Conservation (phyloP, 331 rosid genomes). For the Telfairia occidentalis region DNA sequence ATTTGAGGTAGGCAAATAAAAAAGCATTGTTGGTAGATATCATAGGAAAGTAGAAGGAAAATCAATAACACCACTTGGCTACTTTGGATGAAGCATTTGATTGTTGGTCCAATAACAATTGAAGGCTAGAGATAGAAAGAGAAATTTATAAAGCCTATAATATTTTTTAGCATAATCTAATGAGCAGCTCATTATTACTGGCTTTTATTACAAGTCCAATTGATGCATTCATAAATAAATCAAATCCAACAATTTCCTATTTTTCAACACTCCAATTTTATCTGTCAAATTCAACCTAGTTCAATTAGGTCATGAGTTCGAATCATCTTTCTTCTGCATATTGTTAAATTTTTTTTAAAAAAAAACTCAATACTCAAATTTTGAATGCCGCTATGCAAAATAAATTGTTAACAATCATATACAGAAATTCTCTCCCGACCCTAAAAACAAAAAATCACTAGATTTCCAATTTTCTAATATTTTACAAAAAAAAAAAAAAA, state of each 20-base stretch:
- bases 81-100: not conserved
- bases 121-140: not conserved
- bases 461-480: no score
- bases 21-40: not conserved
- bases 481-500: no score
- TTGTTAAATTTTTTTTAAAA: no score
- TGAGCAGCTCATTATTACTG: not conserved
- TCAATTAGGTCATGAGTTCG: no score
- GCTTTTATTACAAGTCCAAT: not conserved
- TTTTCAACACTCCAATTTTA: not conserved
- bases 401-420: no score
- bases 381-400: no score
- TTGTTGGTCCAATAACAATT: not conserved
- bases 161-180: not conserved
- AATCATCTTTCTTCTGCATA: no score
- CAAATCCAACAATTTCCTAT: not conserved
- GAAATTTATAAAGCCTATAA: not conserved
- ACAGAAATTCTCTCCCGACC: no score
- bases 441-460: no score
- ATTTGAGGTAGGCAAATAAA: not conserved
- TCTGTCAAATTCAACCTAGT: no score
- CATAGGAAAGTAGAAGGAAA: not conserved
- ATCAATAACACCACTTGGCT: not conserved
- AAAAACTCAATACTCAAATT: no score
- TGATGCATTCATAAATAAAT: not conserved